phyloP scores from a whole-genome alignment of 768 basidiomycete species.

The Scleroderma citrinum region DNA sequence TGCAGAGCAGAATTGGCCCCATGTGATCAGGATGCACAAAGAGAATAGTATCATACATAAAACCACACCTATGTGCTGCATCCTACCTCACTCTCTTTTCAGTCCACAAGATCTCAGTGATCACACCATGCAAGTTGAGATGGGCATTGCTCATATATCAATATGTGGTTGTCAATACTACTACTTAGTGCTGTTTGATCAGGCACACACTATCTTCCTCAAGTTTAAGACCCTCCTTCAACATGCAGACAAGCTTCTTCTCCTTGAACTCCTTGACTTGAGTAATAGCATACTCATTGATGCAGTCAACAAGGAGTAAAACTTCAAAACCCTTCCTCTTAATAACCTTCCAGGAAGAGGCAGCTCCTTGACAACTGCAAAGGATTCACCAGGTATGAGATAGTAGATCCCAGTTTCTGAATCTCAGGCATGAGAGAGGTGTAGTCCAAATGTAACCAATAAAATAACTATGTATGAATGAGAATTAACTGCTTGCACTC shows the following conservation, averaged over 20 bases:
- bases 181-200: no score
- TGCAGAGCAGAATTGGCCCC: no score
- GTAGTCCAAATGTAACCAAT: constrained; percentile 60
- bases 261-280: constrained; percentile 99
- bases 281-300: constrained; percentile 97
- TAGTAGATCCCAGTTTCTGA: constrained; percentile 99
- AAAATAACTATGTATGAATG: neutral
- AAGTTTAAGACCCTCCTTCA: constrained; percentile 98
- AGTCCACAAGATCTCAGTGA: no score
- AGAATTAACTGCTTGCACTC: constrained; percentile 38
- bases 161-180: no score
- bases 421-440: constrained; percentile 99
- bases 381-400: constrained; percentile 97
- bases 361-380: constrained; percentile 84
- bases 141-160: no score
- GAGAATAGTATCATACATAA: no score
- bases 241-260: constrained; percentile 96
- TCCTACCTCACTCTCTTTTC: no score
- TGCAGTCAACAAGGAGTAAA: constrained; percentile 95
- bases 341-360: constrained; percentile 98
- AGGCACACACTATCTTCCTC: no score
- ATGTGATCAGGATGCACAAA: no score
- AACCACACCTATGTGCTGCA: no score
- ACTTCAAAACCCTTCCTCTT: constrained; percentile 99
- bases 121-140: no score